These are phyloP conservation scores for Claviceps quebecensis DNA, from an alignment of 2,329 filamentous ascomycete genomes.

Conservation along the genomic window DNA sequence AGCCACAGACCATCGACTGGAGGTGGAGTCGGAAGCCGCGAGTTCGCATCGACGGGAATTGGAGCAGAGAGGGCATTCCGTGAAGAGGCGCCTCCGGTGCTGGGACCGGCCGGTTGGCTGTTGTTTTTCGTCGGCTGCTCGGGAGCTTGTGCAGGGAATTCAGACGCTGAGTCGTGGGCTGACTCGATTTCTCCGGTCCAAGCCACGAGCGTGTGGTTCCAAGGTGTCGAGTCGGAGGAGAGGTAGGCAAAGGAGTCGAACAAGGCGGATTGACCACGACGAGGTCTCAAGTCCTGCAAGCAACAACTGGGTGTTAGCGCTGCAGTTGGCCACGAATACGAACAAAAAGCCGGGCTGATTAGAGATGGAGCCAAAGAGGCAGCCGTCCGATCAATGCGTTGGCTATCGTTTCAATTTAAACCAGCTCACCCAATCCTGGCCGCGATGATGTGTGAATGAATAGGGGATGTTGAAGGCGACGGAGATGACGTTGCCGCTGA, in stretches of 20 bases:
- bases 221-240: conserved; percentile 67
- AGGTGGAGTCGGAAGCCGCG: conserved; percentile 41
- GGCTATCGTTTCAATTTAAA: neutral
- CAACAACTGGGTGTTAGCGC: neutral
- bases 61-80: conserved; percentile 68
- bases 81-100: conserved; percentile 36
- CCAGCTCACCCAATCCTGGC: conserved; percentile 44
- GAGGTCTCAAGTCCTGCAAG: conserved; percentile 54
- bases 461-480: conserved; percentile 51
- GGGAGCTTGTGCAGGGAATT: conserved; percentile 33
- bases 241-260: conserved; percentile 86
- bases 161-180: conserved; percentile 26
- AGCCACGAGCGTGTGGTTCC: conserved; percentile 85
- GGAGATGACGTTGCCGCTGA: conserved; percentile 54
- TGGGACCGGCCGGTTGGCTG: conserved; percentile 7
- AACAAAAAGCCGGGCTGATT: neutral
- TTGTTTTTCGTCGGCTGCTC: conserved; percentile 24
- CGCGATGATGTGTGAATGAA: conserved; percentile 42
- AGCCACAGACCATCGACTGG: conserved; percentile 58
- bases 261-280: conserved; percentile 78
- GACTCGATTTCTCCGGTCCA: conserved; percentile 82
- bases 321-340: neutral
- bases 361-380: no score
- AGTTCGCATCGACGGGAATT: conserved; percentile 53
- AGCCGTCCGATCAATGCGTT: neutral